Evolutionary conservation across 106 monocot species (phyloP), one percentile per base, ranked within the genome.

Genomic region (Phalaenopsis aphrodite): DNA sequence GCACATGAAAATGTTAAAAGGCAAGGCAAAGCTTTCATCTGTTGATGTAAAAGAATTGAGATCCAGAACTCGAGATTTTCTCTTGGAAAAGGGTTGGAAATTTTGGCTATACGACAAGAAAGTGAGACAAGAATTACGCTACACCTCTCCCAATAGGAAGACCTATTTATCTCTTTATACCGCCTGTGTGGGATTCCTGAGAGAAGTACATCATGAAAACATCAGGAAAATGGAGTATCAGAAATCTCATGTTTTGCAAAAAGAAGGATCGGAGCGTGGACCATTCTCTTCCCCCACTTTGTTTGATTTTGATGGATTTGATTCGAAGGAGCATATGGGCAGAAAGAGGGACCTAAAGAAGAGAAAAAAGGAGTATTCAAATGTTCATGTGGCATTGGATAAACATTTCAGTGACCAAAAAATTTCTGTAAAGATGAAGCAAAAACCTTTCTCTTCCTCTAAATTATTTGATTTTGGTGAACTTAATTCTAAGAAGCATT

Each of bases 21-120:
- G 5, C 1, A 15, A 45, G 16, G 5, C 36, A 21, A 66, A 82
- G 42, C 77, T 74, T 74, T 43, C 74, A 74, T 43, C 42, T 74
- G 8, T 19, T 74, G 19, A 17, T 74, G 42, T 43, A 19, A 74
- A 43, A 43, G 74, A 18, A 5, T 19, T 79, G 67, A 82, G 79
- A 66, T 71, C 30, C 3, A 85, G 79, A 47, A 85, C 79, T 16
- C 86, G 77, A 42, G 78, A 78, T 24, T 78, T 88, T 78, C 87
- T 90, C 16, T 18, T 77, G 36, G 42, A 41, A 56, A 78, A 19
- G 6, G 91, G 91, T 0, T 91, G 91, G 91, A 86, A 41, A 12
- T 7, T 88, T 36, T 79, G 84, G 79, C 17, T 58, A 56, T 74
- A 11, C 71, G 5, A 38, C 47, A 86, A 80, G 77, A 76, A 83